These are phyloP conservation scores for Venturia carpophila DNA, from an alignment of 2,329 filamentous ascomycete species.

Conservation along the genomic window DNA sequence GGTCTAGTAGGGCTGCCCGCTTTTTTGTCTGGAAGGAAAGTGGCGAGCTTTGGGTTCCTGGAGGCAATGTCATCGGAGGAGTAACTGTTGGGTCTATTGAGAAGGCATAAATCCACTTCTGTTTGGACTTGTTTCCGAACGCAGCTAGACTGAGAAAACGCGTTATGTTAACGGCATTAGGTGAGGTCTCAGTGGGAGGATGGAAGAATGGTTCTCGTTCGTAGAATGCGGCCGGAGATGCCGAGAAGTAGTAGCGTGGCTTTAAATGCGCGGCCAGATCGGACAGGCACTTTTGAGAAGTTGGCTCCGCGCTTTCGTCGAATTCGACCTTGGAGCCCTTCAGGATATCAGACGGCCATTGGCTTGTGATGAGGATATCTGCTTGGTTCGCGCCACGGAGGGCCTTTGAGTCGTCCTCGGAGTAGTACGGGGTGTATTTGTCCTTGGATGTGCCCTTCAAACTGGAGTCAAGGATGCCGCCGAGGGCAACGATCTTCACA, in stretches of 20 bases:
- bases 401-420: conserved; percentile 64
- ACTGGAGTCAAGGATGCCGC: conserved; percentile 60
- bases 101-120: conserved; percentile 70
- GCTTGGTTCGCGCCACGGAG: conserved; percentile 68
- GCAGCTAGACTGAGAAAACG: conserved; percentile 85
- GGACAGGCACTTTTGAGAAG: conserved; percentile 56
- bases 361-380: conserved; percentile 78
- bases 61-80: conserved; percentile 52
- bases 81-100: conserved; percentile 56
- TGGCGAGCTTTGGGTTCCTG: conserved; percentile 68
- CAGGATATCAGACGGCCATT: conserved; percentile 74
- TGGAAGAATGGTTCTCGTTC: conserved; percentile 93
- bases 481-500: conserved; percentile 76
- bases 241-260: conserved; percentile 85
- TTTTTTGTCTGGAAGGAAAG: conserved; percentile 54
- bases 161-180: conserved; percentile 56
- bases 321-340: conserved; percentile 57
- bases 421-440: conserved; percentile 70
- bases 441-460: conserved; percentile 53
- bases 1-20: conserved; percentile 38
- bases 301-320: conserved; percentile 42
- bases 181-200: conserved; percentile 38
- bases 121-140: conserved; percentile 66
- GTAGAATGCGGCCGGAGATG: conserved; percentile 64
- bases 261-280: conserved; percentile 72